Evolutionary conservation across 1,284 basidiomycete species (phyloP), one percentile per base, ranked within the genome.

Genomic region (Fomitopsis pinicola): DNA sequence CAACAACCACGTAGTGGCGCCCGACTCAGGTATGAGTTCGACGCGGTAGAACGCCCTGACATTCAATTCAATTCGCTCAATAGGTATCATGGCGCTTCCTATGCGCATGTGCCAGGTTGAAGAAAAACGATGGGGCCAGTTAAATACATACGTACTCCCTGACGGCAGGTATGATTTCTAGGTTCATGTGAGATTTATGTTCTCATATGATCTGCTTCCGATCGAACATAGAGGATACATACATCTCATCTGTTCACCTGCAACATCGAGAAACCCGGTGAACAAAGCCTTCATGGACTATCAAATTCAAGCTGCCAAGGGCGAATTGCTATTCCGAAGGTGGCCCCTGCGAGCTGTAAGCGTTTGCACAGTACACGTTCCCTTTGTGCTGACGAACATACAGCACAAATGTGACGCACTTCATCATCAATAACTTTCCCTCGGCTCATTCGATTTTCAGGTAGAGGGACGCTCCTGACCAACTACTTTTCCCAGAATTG

Each of bases 401-500:
- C 60, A 91, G 88, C 86, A 89, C 67, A 87, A 85, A 80, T 83
- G 87, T 88, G 77, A 58, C 33, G 15, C 26, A 69, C 55, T 8
- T 57, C 42, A 40, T 46, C 35, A 15, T 22, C 44, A 33, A 38
- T 38, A 30, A 0, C 1, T 38, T 28, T 46, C 28, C 36, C 30
- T 58, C 12, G 38, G 36, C 36, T 48, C 40, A 53, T 48, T 46
- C 15, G 54, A 60, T 59, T 10, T 56, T 40, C 55, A 91, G 89
- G 84, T 67, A 83, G 88, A 56, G 89, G 90, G 6, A 74, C 79
- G 3, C 73, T 92, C 17, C 75, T 92, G 53, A 87, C 89, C 6
- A 88, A 90, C 68, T 92, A 92, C 69, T 92, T 92, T 68, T 92
- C 90, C 12, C 90, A 92, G 64, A 92, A 92, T 63, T 84, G 89